These are phyloP conservation scores for Takakia lepidozioides DNA, from an alignment of 225 moss, liverwort and hornwort species.

Conservation along the genomic window DNA sequence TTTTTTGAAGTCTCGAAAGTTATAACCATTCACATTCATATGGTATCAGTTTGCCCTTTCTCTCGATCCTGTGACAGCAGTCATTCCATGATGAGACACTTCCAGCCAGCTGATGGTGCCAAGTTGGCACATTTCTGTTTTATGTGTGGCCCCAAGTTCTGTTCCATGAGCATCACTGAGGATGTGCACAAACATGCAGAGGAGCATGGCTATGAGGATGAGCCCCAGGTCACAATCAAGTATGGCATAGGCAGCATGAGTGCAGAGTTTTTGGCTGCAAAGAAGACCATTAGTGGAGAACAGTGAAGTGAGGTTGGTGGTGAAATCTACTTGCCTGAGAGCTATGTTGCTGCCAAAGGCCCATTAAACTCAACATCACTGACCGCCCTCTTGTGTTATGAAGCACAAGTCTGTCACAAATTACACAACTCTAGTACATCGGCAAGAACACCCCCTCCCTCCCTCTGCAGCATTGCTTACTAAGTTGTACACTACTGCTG, in stretches of 20 bases:
- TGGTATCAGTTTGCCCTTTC: conserved; percentile 85
- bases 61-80: conserved; percentile 82
- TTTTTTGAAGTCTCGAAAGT: no score
- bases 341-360: conserved; percentile 44
- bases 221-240: conserved; percentile 66
- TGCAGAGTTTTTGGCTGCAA: conserved; percentile 66
- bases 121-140: conserved; percentile 96
- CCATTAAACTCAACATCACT: no score
- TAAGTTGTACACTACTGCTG: no score
- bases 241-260: conserved; percentile 89
- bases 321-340: conserved; percentile 89
- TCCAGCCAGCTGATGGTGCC: conserved; percentile 82
- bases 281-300: conserved; percentile 92
- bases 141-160: conserved; percentile 98
- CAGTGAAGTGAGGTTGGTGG: conserved; percentile 95
- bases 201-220: conserved; percentile 87
- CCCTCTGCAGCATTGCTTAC: no score
- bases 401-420: no score
- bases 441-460: no score
- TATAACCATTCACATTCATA: no score
- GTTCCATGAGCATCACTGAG: conserved; percentile 98
- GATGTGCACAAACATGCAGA: conserved; percentile 91
- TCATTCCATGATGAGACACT: conserved; percentile 87
- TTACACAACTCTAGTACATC: no score
- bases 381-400: no score